phyloP scores from a whole-genome alignment of 108 stramenopile genomes.

The Nannochloropsis gaditana region DNA sequence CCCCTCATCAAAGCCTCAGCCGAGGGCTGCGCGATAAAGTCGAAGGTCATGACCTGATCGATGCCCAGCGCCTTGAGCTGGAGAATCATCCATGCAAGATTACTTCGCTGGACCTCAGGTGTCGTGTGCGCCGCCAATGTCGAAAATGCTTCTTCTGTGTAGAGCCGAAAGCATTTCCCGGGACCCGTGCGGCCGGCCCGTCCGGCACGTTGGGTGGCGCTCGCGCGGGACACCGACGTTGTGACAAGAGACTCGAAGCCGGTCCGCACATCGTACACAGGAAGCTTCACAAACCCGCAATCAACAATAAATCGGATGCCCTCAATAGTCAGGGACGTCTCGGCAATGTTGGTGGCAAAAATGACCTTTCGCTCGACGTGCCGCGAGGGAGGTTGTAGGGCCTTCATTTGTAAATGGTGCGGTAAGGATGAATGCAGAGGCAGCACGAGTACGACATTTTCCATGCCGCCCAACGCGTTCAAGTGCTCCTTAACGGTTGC shows the following conservation, averaged over 20 bases:
- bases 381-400: constrained; percentile 47
- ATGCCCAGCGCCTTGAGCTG: constrained; percentile 92
- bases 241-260: constrained; percentile 67
- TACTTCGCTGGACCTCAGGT: constrained; percentile 72
- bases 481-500: constrained; percentile 29
- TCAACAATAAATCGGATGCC: constrained; percentile 31
- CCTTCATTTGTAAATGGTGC: constrained; percentile 62
- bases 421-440: constrained; percentile 67
- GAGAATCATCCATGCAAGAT: constrained; percentile 74
- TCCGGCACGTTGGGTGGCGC: constrained; percentile 81
- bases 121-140: constrained; percentile 41
- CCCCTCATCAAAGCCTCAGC: constrained; percentile 90
- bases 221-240: constrained; percentile 63
- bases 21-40: constrained; percentile 73
- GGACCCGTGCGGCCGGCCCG: constrained; percentile 77
- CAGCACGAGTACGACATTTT: constrained; percentile 46
- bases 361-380: constrained; percentile 58
- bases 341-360: constrained; percentile 83
- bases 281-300: constrained; percentile 24
- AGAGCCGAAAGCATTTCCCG: constrained; percentile 88
- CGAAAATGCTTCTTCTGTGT: constrained; percentile 64
- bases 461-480: constrained; percentile 6
- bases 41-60: constrained; percentile 82
- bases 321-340: constrained; percentile 86
- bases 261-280: constrained; percentile 34